Conservation (phyloP, 768 basidiomycete genomes). For the Leccinum variicolor region DNA sequence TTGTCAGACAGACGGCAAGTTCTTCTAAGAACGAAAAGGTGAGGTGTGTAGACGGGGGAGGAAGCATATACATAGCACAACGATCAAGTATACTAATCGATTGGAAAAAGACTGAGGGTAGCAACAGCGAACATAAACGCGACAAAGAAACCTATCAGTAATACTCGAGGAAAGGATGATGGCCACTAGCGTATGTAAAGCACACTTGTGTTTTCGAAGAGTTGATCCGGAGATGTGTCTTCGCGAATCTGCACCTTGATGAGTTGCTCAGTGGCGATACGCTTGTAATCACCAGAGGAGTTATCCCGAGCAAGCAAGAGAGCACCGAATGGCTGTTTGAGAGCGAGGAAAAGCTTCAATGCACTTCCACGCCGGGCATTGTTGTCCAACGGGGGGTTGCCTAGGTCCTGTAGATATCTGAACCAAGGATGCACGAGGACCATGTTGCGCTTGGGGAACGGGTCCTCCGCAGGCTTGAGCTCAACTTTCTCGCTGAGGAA, state of each 20-base stretch:
- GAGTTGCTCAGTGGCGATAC: conserved; percentile 15
- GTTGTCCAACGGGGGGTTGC: neutral
- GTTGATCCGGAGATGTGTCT: conserved; percentile 3
- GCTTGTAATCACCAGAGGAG: conserved; percentile 12
- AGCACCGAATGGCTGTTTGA: conserved; percentile 16
- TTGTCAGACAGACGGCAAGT: too few species aligned
- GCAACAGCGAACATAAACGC: too few species aligned
- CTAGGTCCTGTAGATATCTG: conserved; percentile 11
- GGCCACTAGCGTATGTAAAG: conserved; percentile 6
- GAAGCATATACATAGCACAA: too few species aligned
- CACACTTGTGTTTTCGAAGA: conserved; percentile 13
- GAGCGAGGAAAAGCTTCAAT: conserved; percentile 9
- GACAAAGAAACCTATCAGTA: too few species aligned
- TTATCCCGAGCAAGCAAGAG: conserved; percentile 7
- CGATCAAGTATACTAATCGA: too few species aligned
- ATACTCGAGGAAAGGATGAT: too few species aligned
- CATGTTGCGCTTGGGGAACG: conserved; percentile 4
- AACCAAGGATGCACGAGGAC: conserved; percentile 22
- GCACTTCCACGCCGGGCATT: neutral
- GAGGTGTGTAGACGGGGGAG: too few species aligned
- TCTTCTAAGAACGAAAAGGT: too few species aligned
- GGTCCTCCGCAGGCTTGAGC: conserved; percentile 10
- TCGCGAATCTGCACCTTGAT: conserved; percentile 13
- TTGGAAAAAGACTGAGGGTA: too few species aligned
- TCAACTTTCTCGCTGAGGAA: conserved; percentile 6